Evolutionary conservation across 1,139 yeast genomes (phyloP), one percentile per base, ranked within the genome.

Genomic region (Geotrichum bryndzae): DNA sequence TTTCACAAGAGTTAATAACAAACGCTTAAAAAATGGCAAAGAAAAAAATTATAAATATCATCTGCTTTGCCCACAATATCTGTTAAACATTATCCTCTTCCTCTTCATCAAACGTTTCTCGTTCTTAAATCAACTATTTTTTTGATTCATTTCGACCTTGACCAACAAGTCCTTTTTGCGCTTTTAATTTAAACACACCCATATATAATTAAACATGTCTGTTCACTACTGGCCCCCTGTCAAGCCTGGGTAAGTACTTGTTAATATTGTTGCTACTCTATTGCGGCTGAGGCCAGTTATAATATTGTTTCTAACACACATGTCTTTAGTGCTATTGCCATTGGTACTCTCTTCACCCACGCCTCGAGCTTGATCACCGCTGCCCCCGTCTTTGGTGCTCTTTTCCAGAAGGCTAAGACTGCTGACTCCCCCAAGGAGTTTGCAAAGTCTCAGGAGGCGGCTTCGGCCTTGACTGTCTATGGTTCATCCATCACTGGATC

Each of bases 321-420:
- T 25, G 23, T n/a, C 15, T 53, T 6, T 54, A 72, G 72, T 72
- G 74, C 80, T 41, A 69, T 77, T 63, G 77, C 79, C 55, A 65
- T 77, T 61, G 80, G 80, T 57, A 72, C 80, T 54, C 74, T 70
- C 62, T 78, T 74, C 70, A 65, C 74, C 62, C 79, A 77, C 67
- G 72, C 72, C 58, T 65, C 76, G 59, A 66, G 73, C 59, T 72
- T 77, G 64, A 59, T 77, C 57, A 69, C 74, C 51, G 70, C 74
- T 60, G 75, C 75, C 41, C 81, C 80, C 35, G 70, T 77, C 51
- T 72, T 77, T 64, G 79, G 79, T 46, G 74, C 77, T 54, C 74
- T 78, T 27, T 73, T 71, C 70, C 68, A 72, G 65, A 75, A 72
- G 68, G 79, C 79, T 55, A 70, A 69, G 66, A 62, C 63, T 52